phyloP scores from a whole-genome alignment of 495 filamentous ascomycete species.

The Penicillium fimorum region DNA sequence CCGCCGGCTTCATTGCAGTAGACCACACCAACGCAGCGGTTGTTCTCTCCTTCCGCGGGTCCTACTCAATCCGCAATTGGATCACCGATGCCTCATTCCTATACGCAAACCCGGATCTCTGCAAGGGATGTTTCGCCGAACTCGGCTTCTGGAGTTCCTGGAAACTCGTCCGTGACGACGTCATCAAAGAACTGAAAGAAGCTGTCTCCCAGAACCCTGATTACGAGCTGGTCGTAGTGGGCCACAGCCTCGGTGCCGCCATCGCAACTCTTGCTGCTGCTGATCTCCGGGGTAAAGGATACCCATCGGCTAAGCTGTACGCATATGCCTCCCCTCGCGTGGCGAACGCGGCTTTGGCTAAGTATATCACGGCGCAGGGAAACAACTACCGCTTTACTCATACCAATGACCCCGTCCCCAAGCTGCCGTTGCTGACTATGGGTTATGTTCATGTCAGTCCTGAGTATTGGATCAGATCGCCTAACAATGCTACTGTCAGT shows the following conservation, averaged over 20 bases:
- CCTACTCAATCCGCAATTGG: slow-evolving; percentile 63
- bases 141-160: slow-evolving; percentile 56
- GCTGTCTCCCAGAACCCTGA: slow-evolving; percentile 39
- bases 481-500: slow-evolving; percentile 33
- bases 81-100: slow-evolving; percentile 54
- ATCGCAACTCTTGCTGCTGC: slow-evolving; percentile 59
- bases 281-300: slow-evolving; percentile 49
- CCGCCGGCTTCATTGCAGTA: slow-evolving; percentile 60
- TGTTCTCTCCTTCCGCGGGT: slow-evolving; percentile 65
- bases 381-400: slow-evolving; percentile 65
- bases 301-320: slow-evolving; percentile 46
- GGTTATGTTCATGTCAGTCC: slow-evolving; percentile 62
- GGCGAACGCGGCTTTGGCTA: slow-evolving; percentile 53
- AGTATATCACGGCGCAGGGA: slow-evolving; percentile 52
- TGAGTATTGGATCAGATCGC: slow-evolving; percentile 56
- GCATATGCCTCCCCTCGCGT: slow-evolving; percentile 66
- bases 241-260: slow-evolving; percentile 65
- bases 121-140: slow-evolving; percentile 48
- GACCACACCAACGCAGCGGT: slow-evolving; percentile 60
- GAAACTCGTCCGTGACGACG: slow-evolving; percentile 36
- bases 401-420: slow-evolving; percentile 60
- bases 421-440: slow-evolving; percentile 54
- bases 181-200: slow-evolving; percentile 36
- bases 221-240: slow-evolving; percentile 55
- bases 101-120: slow-evolving; percentile 40